phyloP scores from a whole-genome alignment of 78 protist genomes.

The Pirum gemmata region DNA sequence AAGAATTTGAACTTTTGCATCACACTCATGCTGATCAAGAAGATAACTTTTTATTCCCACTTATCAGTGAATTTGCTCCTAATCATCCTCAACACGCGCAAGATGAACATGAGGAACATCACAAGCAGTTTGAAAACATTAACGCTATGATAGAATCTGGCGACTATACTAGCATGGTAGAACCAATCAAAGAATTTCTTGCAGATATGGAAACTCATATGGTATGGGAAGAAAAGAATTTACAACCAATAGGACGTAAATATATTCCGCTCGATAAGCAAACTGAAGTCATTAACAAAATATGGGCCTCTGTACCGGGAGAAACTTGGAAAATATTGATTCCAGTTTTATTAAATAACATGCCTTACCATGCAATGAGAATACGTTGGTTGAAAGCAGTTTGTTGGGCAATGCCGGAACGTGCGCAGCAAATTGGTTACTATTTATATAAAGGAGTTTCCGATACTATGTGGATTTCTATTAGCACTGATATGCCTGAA shows the following conservation, averaged over 20 bases:
- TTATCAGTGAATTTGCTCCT: conserved; percentile 5
- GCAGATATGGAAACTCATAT: conserved; percentile 28
- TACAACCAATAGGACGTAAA: conserved; percentile 43
- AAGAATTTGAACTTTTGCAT: background rate
- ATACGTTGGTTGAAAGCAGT: conserved; percentile 12
- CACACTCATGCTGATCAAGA: background rate
- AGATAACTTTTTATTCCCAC: conserved; percentile 33
- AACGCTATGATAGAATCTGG: background rate
- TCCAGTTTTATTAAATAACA: background rate
- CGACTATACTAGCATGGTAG: background rate
- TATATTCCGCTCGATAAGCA: conserved; percentile 20
- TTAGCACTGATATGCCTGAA: background rate
- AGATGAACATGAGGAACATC: conserved; percentile 44
- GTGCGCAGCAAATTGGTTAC: conserved; percentile 17
- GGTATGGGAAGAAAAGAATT: conserved; percentile 38
- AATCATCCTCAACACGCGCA: conserved; percentile 10
- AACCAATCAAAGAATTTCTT: background rate
- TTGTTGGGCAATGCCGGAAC: conserved; percentile 41
- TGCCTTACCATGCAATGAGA: conserved; percentile 37
- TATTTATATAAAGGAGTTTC: conserved; percentile 18
- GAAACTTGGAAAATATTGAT: background rate
- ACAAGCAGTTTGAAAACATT: background rate
- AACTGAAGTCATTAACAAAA: background rate
- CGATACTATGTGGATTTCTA: conserved; percentile 4
- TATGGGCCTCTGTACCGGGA: background rate